Percentiles rank a stretch among this genome's conserved stretches.
Conservation (phyloP, 331 rosid genomes). For the Stylosanthes scabra region DNA sequence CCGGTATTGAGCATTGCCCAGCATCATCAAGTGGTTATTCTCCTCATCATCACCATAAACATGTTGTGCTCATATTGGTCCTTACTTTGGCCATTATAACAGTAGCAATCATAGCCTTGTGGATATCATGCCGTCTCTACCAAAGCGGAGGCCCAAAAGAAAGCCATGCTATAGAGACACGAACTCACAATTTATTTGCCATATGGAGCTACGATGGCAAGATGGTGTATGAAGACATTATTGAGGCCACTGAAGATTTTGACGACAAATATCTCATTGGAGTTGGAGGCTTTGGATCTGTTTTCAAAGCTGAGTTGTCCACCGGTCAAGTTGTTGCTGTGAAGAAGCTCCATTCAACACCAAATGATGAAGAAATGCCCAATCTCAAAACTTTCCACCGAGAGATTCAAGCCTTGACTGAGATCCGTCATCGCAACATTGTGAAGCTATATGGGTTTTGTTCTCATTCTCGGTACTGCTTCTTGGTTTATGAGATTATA, state of each 20-base stretch:
- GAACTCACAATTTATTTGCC: neutral
- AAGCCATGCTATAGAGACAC: neutral
- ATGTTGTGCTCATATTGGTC: neutral
- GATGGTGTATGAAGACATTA: conserved; percentile 40
- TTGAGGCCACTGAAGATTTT: conserved; percentile 44
- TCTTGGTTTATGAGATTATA: conserved; percentile 50
- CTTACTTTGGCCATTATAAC: conserved; percentile 33
- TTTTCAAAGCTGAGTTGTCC: conserved; percentile 43
- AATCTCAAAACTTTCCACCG: conserved; percentile 36
- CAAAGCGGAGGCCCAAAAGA: neutral
- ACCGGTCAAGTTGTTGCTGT: conserved; percentile 39
- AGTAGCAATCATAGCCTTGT: conserved; percentile 1
- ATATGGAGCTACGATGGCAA: conserved; percentile 34
- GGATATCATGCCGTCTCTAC: neutral
- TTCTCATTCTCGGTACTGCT: conserved; percentile 21
- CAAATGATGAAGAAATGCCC: conserved; percentile 2
- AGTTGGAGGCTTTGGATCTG: conserved; percentile 42
- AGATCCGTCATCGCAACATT: conserved; percentile 32
- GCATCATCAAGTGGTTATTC: too few species aligned
- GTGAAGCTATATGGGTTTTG: conserved; percentile 45
- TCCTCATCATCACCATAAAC: neutral
- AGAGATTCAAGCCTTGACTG: conserved; percentile 44
- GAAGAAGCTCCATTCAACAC: conserved; percentile 40
- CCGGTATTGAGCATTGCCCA: too few species aligned
- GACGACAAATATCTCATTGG: conserved; percentile 40